A percentile compares a stretch with the other conserved stretches of the same genome.
Conservation (phyloP, 2,329 filamentous ascomycete species). For the Byssochlamys sp. region DNA sequence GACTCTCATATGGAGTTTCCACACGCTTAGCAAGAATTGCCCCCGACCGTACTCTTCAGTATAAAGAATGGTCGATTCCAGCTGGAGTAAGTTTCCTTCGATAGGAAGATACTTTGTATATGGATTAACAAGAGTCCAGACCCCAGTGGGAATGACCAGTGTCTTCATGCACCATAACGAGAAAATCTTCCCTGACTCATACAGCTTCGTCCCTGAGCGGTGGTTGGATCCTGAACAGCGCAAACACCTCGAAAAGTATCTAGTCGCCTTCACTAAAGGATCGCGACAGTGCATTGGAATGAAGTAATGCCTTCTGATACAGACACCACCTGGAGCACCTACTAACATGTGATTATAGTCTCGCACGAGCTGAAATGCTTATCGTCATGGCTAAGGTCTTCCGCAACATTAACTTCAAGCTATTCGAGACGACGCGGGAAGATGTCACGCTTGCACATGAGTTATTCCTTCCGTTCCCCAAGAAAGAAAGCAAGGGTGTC, state of each 20-base stretch:
- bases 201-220: slow-evolving; percentile 11
- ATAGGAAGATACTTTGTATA: background rate
- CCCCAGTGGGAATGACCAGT: slow-evolving; percentile 14
- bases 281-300: slow-evolving; percentile 11
- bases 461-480: slow-evolving; percentile 4
- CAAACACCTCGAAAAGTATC: slow-evolving; percentile 10
- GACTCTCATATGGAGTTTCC: slow-evolving; percentile 19
- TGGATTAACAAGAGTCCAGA: slow-evolving; percentile 2
- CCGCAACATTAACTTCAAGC: slow-evolving; percentile 2
- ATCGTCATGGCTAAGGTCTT: slow-evolving; percentile 4
- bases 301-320: slow-evolving; percentile 5
- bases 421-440: slow-evolving; percentile 4
- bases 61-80: slow-evolving; percentile 9
- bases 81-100: slow-evolving; percentile 4
- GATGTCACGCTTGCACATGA: slow-evolving; percentile 4
- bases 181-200: slow-evolving; percentile 12
- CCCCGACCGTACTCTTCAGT: slow-evolving; percentile 8
- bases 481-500: slow-evolving; percentile 3
- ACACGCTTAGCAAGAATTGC: slow-evolving; percentile 12
- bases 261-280: slow-evolving; percentile 14
- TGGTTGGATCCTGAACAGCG: slow-evolving; percentile 10
- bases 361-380: slow-evolving; percentile 8
- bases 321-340: background rate
- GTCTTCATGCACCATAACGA: slow-evolving; percentile 13
- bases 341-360: background rate